Base-by-base conservation (phyloP, 2,329 filamentous ascomycete species). In the Sphaerulina vaccinii region DNA sequence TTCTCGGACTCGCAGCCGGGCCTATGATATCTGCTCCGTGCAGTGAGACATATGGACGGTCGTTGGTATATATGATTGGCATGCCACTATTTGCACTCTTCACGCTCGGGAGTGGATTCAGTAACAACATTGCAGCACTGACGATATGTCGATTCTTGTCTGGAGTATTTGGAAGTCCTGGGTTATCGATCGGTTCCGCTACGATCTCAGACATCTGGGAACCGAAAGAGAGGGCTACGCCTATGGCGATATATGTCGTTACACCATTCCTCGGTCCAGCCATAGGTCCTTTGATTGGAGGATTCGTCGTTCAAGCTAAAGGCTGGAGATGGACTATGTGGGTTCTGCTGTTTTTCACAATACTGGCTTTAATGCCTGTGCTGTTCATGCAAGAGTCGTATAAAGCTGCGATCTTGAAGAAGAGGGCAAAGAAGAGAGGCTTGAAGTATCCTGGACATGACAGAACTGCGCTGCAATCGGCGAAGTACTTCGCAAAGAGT, bases 81-180 rank as follows among this genome's bases (percentile, higher is more conserved):
- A 64, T 76, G 1, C 73, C 75, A 0, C 58, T 80, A 0, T 79
- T 78, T 2, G 73, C 75, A 1, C 60, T 84, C 0, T 86, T 85
- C 62, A 78, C 76, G 0, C 63, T 84, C 1, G 82, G 81, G 2
- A 74, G 76, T 0, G 81, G 77, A 0, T 73, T 82, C 24, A 72
- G 76, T 0, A 71, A 75, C 16, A 76, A 67, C 35, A 79, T 85
- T n/a, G 76, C 69, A 0, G 74, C 71, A 0, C 60, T 86, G 2
- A 73, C 76, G 41, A 67, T 83, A 7, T 69, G 81, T 18, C 73
- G 83, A 2, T 84, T 92, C 72, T 87, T 90, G 61, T 87, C 88
- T 43, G 86, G 87, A 0, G 66, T 86, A 66, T 86, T 86, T 57
- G 87, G 86, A 24, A 84, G 35, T 79, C 87, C 59, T 76, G 88